Evolutionary conservation across 108 stramenopile species (phyloP).

Genomic region (Aurantiochytrium sp.): DNA sequence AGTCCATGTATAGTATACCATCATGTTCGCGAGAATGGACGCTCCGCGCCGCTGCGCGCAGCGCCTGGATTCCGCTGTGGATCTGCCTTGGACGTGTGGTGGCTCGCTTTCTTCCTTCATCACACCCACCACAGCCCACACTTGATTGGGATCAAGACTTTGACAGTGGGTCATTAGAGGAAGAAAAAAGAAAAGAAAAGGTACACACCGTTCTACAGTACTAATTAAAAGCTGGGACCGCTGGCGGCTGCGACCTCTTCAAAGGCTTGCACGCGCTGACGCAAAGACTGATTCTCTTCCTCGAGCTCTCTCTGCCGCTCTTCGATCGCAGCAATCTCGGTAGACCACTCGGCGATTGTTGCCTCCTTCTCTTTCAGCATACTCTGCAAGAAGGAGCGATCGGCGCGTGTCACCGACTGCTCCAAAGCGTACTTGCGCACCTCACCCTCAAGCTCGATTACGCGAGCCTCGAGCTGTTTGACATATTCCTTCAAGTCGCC

Average conservation of each 20-base stretch:
- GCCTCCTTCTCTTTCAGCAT: background rate
- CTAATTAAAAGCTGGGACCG: background rate
- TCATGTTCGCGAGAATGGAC: too few relatives aligned
- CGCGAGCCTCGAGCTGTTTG: background rate
- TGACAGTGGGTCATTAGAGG: too few relatives aligned
- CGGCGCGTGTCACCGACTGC: background rate
- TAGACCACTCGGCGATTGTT: background rate
- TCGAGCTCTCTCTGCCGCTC: background rate
- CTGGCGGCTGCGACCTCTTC: background rate
- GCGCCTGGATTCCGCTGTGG: too few relatives aligned
- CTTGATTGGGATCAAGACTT: too few relatives aligned
- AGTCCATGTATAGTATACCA: too few relatives aligned
- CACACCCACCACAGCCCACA: too few relatives aligned
- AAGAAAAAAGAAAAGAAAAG: background rate
- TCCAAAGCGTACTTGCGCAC: slow-evolving; percentile 13
- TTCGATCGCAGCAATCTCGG: background rate
- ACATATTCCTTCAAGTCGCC: background rate
- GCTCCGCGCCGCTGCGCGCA: too few relatives aligned
- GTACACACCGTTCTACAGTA: background rate
- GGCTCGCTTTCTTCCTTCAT: too few relatives aligned
- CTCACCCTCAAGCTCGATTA: background rate
- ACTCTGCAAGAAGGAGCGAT: background rate
- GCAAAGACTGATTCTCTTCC: background rate
- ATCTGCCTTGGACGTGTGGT: too few relatives aligned
- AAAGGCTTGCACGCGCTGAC: background rate